Evolutionary conservation across 208 protist genomes (phyloP).

Genomic region (Leishmania mexicana): DNA sequence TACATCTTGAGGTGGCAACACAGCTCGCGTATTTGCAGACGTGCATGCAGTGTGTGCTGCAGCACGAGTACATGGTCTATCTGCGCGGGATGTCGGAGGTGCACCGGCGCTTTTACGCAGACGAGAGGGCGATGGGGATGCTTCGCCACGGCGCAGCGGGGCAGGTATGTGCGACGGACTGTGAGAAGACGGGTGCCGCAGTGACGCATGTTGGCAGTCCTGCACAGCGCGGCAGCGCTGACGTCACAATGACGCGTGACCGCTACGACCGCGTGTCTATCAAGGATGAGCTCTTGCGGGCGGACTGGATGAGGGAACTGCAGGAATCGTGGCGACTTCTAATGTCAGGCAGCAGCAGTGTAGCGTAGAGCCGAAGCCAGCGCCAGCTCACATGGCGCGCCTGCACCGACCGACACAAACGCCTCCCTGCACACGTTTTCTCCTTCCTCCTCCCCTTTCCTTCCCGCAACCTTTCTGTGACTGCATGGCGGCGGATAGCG

Average conservation of each 20-base stretch:
- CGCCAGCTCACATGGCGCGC: background rate
- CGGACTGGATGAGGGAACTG: constrained; percentile 24
- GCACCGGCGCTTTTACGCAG: constrained; percentile 4
- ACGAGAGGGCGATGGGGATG: background rate
- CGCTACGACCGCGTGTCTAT: constrained; percentile 1
- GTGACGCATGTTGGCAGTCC: background rate
- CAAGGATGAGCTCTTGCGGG: constrained; percentile 5
- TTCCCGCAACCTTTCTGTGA: background rate
- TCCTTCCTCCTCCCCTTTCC: background rate
- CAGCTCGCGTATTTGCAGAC: constrained; percentile 11
- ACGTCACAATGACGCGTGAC: background rate
- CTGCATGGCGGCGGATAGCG: background rate
- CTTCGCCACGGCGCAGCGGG: background rate
- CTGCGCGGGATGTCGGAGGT: constrained; percentile 19
- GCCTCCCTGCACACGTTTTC: background rate
- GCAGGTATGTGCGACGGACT: background rate
- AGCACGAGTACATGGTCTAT: constrained; percentile 21
- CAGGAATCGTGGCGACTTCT: constrained; percentile 24
- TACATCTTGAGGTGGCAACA: constrained; percentile 20
- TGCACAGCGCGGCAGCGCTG: background rate
- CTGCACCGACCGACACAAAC: background rate
- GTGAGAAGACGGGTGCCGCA: background rate
- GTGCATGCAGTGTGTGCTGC: constrained; percentile 24
- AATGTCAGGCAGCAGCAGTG: constrained; percentile 23
- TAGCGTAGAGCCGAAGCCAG: background rate